These are phyloP conservation scores for Leccinum subatratum DNA, from an alignment of 1,284 basidiomycete species.

Conservation along the genomic window DNA sequence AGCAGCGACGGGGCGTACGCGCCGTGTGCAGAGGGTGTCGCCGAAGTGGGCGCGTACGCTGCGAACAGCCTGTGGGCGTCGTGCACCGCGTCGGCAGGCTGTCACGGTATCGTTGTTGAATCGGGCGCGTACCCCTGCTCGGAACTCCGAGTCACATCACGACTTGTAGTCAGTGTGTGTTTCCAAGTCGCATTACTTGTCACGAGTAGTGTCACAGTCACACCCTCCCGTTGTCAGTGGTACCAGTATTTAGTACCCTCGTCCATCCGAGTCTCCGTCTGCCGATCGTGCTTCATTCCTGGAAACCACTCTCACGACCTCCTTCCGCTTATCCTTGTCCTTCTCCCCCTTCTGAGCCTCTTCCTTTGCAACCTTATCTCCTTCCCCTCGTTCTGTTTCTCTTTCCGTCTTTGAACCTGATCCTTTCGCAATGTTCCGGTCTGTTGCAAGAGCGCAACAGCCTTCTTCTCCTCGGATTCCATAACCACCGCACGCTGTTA, in stretches of 20 bases:
- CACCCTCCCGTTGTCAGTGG: too few relatives aligned
- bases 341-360: slow-evolving; percentile 67
- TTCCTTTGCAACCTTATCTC: slow-evolving; percentile 64
- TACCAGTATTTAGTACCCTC: too few relatives aligned
- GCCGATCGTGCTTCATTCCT: slow-evolving; percentile 72
- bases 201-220: slow-evolving; percentile 26
- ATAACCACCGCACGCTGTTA: slow-evolving; percentile 92
- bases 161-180: too few relatives aligned
- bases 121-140: slow-evolving; percentile 22
- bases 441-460: slow-evolving; percentile 90
- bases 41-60: slow-evolving; percentile 64
- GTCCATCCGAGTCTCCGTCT: slow-evolving; percentile 52
- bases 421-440: slow-evolving; percentile 90
- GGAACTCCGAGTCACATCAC: slow-evolving; percentile 28
- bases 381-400: slow-evolving; percentile 77
- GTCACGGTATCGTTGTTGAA: slow-evolving; percentile 8
- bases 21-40: slow-evolving; percentile 68
- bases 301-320: slow-evolving; percentile 67
- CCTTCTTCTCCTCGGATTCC: slow-evolving; percentile 92
- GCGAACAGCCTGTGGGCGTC: slow-evolving; percentile 60
- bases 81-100: slow-evolving; percentile 42
- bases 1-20: slow-evolving; percentile 17
- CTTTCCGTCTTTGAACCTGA: slow-evolving; percentile 70
- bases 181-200: slow-evolving; percentile 11
- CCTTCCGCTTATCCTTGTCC: slow-evolving; percentile 76